These are phyloP conservation scores for Crithidia brevicula DNA, from an alignment of 208 protist species.

Conservation along the genomic window DNA sequence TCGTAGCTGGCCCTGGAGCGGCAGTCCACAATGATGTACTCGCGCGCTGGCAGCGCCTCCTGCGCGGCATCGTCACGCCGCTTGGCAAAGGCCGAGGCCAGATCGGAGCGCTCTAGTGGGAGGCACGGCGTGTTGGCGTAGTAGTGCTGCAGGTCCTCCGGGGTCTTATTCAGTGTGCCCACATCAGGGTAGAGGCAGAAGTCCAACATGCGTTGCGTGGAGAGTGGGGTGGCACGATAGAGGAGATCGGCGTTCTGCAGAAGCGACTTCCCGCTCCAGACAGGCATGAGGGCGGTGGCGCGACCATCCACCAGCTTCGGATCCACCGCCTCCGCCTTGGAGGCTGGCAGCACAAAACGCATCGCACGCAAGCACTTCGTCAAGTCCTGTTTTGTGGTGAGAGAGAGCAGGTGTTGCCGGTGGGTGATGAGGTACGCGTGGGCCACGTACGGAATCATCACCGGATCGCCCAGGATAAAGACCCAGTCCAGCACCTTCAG, in stretches of 20 bases:
- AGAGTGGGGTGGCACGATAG: conserved; percentile 69
- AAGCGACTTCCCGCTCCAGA: conserved; percentile 68
- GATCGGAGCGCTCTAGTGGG: conserved; percentile 76
- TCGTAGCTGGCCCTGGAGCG: conserved; percentile 79
- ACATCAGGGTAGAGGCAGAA: conserved; percentile 62
- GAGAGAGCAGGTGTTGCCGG: conserved; percentile 50
- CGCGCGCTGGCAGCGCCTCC: conserved; percentile 30
- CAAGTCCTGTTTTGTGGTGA: conserved; percentile 43
- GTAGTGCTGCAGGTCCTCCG: conserved; percentile 56
- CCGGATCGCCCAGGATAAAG: conserved; percentile 69
- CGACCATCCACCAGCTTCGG: conserved; percentile 53
- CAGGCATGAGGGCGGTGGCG: conserved; percentile 48
- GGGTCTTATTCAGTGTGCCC: conserved; percentile 51
- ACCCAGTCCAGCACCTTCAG: conserved; percentile 80
- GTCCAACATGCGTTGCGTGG: conserved; percentile 67
- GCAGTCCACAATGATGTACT: conserved; percentile 91
- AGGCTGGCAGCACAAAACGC: conserved; percentile 41
- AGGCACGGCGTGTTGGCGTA: conserved; percentile 62
- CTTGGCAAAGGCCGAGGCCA: conserved; percentile 62
- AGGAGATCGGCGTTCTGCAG: conserved; percentile 82
- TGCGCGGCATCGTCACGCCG: background rate
- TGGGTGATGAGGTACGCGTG: conserved; percentile 67
- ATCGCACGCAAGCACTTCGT: conserved; percentile 25
- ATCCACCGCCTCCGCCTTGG: conserved; percentile 45
- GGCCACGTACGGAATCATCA: conserved; percentile 74